A percentile compares a stretch with the other conserved stretches of the same genome.
Evolutionary conservation across 108 stramenopile genomes (phyloP).

Genomic region (Fistulifera pelliculosa): DNA sequence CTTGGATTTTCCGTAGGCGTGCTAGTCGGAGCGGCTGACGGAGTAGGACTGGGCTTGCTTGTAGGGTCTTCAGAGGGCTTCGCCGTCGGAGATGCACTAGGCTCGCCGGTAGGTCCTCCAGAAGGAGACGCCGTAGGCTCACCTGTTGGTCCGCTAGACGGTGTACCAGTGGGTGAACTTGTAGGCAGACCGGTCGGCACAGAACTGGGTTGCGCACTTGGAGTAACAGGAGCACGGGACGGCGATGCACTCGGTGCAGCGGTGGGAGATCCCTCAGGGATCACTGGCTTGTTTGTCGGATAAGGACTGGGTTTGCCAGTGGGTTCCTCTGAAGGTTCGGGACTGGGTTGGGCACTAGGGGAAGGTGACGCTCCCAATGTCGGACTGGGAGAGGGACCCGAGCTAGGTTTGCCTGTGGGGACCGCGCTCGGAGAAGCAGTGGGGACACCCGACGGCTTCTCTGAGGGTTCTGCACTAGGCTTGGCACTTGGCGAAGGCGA

Average conservation of each 20-base stretch:
- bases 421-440: too few relatives aligned
- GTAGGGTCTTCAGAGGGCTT: neutral
- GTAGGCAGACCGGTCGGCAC: neutral
- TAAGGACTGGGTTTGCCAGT: too few relatives aligned
- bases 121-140: neutral
- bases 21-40: too few relatives aligned
- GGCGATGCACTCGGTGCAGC: too few relatives aligned
- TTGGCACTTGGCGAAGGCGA: too few relatives aligned
- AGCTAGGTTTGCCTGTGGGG: neutral
- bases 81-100: neutral
- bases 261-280: neutral
- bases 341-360: neutral
- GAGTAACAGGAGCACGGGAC: neutral
- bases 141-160: neutral
- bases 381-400: neutral
- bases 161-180: neutral
- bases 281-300: too few relatives aligned
- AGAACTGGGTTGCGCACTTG: neutral
- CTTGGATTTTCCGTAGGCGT: too few relatives aligned
- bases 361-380: too few relatives aligned
- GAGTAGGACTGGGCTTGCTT: neutral
- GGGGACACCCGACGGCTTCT: too few relatives aligned
- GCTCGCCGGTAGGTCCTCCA: conserved; percentile 4
- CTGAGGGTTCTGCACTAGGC: too few relatives aligned
- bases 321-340: too few relatives aligned